Evolutionary conservation across 1,284 basidiomycete genomes (phyloP).

Genomic region (Porodaedalea pini): DNA sequence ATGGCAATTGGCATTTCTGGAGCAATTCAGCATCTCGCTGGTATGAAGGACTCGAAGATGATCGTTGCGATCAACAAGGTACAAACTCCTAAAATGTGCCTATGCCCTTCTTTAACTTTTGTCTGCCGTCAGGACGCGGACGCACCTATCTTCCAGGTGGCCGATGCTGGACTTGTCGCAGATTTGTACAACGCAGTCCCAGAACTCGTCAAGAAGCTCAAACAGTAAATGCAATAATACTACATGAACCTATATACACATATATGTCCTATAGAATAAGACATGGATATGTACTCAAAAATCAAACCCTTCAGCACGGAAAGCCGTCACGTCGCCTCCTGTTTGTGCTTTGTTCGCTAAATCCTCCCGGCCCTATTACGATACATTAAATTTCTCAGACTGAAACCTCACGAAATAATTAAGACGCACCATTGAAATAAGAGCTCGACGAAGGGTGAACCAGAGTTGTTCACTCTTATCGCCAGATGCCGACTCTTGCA

Average conservation of each 20-base stretch:
- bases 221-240: conserved; percentile 38
- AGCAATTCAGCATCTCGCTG: conserved; percentile 97
- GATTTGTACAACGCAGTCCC: conserved; percentile 90
- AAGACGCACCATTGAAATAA: conserved; percentile 73
- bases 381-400: background rate
- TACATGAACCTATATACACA: background rate
- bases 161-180: conserved; percentile 92
- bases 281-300: conserved; percentile 45
- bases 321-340: conserved; percentile 53
- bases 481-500: conserved; percentile 65
- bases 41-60: conserved; percentile 99
- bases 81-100: conserved; percentile 17
- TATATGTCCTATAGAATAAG: background rate
- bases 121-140: conserved; percentile 73
- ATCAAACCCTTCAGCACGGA: conserved; percentile 80
- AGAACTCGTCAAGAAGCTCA: conserved; percentile 81
- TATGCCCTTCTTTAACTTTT: background rate
- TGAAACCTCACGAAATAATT: conserved; percentile 2
- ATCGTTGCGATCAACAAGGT: conserved; percentile 99
- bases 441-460: conserved; percentile 86
- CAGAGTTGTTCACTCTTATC: conserved; percentile 84
- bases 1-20: conserved; percentile 97
- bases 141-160: conserved; percentile 99
- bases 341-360: conserved; percentile 45
- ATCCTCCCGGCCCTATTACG: conserved; percentile 41